Evolutionary conservation across 2,329 filamentous ascomycete species (phyloP).

Genomic region (Cladosporium phlei): DNA sequence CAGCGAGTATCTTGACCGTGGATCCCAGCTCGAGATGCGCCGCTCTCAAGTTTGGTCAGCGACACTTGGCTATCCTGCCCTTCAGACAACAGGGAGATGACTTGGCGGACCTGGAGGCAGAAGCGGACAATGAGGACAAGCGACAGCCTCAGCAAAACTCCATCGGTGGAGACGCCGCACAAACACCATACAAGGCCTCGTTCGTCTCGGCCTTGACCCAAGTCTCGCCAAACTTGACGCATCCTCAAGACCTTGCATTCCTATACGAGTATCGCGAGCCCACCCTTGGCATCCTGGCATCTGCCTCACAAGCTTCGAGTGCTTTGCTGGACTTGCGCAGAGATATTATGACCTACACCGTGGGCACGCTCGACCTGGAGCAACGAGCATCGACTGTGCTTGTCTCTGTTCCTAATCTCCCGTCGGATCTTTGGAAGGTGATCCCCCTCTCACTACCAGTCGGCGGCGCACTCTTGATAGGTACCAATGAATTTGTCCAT

Average conservation of each 20-base stretch:
- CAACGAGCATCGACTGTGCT: constrained; percentile 91
- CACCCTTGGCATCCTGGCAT: constrained; percentile 90
- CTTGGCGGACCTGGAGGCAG: constrained; percentile 70
- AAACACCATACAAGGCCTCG: constrained; percentile 77
- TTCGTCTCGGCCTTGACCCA: constrained; percentile 89
- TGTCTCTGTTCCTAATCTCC: constrained; percentile 76
- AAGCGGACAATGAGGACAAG: constrained; percentile 64
- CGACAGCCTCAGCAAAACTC: constrained; percentile 26
- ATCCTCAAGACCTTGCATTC: constrained; percentile 88
- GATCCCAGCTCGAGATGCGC: constrained; percentile 92
- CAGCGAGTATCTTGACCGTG: constrained; percentile 75
- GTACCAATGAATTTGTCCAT: constrained; percentile 86
- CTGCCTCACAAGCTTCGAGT: constrained; percentile 66
- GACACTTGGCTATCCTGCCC: constrained; percentile 87
- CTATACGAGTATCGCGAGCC: constrained; percentile 96
- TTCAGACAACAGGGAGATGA: constrained; percentile 85
- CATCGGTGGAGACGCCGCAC: constrained; percentile 31
- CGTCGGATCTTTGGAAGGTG: constrained; percentile 79
- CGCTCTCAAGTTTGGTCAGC: constrained; percentile 82
- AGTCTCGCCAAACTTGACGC: constrained; percentile 78
- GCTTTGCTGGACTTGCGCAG: constrained; percentile 70
- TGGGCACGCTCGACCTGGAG: constrained; percentile 91
- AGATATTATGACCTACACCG: constrained; percentile 83
- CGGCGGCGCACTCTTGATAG: constrained; percentile 81
- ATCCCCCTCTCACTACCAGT: constrained; percentile 79